Evolutionary conservation across 2,329 filamentous ascomycete genomes (phyloP), one percentile per base, ranked within the genome.

Genomic region (Colletotrichum australisinense): DNA sequence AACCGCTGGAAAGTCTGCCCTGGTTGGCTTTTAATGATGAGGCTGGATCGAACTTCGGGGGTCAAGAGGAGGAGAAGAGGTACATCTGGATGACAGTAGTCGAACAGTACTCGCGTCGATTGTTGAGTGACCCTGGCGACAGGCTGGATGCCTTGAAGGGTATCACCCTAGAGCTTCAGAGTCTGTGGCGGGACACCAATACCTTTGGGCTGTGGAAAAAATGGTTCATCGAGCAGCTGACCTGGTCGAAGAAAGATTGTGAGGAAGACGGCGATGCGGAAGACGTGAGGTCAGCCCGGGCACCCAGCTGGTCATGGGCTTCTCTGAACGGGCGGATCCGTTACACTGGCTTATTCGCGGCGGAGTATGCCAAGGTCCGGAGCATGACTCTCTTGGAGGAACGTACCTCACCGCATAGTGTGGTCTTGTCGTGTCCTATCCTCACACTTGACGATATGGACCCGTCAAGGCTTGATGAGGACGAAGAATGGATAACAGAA

Each of bases 231-330:
- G 72, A 74, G 57, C 58, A 67, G 24, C 56, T 74, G 2, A 69
- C 68, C 1, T 74, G 72, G 72, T 67, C 70, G 2, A 66, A 58
- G 35, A 55, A 12, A 7, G 57, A 22, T 16, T 65, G 52, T 8
- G 52, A 57, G 5, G 16, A 6, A 3, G 52, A 38, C 8, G 22
- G 9, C 8, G n/a, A n/a, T 12, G 16, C 4, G 28, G 67, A 57
- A 30, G 14, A 5, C 11, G 6, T 11, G 28, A 55, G 11, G 11
- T 26, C 24, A 9, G 32, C 1, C 2, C 63, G 57, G 5, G 72
- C 72, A 24, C 72, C 72, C 9, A 72, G 49, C 24, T 74, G 72
- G 72, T 74, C 72, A 1, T 74, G 72, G 72, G 72, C 62, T 5
- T 74, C 72, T 52, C 24, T 74, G 26, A 35, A 67, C 16, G 42